Base-by-base conservation (phyloP, 2,329 filamentous ascomycete genomes). In the Cladosporium sp. region DNA sequence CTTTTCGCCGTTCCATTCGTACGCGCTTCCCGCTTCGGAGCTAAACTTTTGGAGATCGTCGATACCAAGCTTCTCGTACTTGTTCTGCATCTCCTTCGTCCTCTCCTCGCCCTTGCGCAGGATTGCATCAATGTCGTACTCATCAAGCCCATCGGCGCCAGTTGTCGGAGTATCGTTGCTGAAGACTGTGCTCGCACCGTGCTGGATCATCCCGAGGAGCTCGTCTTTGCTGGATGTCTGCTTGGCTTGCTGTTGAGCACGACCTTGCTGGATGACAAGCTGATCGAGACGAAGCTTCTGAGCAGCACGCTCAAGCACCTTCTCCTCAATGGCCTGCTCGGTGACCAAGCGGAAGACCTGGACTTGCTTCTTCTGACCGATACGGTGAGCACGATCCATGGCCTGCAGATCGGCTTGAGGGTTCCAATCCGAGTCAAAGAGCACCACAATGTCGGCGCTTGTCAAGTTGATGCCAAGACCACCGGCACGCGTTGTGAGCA, bases 401-500 rank as follows among this genome's bases (percentile, higher is more conserved):
- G 93, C 93, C 71, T 98, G 93, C 55, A 98, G 74, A 82, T 98
- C 93, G 14, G 93, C 93, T 71, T 98, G 93, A 9, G 93, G 93
- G 65, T 96, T 97, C 93, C 93, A 98, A 68, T 98, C 93, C 63
- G 91, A 96, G 70, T 98, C 93, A 66, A 93, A 98, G 6, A 98
- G 81, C 31, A 98, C 82, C 54, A 98, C 93, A 65, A 97, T 95
- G 63, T 98, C 93, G 52, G 93, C 93, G 56, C 81, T 86, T 0
- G 93, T 98, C 66, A 98, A 75, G 68, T 98, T 98, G 77, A 98
- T 98, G 64, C 93, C 93, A 51, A 98, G 74, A 63, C 93, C 93
- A 77, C 93, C 93, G 53, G 93, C 93, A 72, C 93, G 85, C 37
- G 93, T 98, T 0, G 93, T 98, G 43, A 98, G 78, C 56, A 98